Base-by-base conservation (phyloP, 169 alveolate species). In the Neospora caninum region DNA sequence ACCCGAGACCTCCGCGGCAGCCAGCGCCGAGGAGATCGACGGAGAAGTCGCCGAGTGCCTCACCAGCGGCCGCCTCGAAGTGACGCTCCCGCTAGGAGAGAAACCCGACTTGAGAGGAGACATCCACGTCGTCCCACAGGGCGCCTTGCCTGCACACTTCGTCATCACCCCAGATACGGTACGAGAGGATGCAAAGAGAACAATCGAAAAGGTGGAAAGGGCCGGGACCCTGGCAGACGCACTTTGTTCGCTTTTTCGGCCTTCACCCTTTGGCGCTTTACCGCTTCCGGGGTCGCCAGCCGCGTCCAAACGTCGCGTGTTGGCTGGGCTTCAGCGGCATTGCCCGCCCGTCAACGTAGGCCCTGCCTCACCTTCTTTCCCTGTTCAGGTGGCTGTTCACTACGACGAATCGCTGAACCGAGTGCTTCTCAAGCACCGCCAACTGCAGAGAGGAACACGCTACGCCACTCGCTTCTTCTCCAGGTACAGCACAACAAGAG, bases 361-460 rank as follows among this genome's bases (percentile, higher is more conserved):
- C 31, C 20, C 58, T 4, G 7, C n/a, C 20, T 29, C 73, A 4
- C 1, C 31, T 64, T 78, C 39, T 43, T 16, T 78, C 45, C 4
- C 31, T 69, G n/a, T 78, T 36, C 86, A 78, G 86, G 86, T 78
- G n/a, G 86, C 86, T 43, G 20, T 78, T n/a, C 39, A 78, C 9
- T n/a, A 78, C 86, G 86, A 78, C 45, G 86, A 78, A n/a, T 20
- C 45, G 39, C 86, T 78, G 86, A 78, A 78, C 86, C 39, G 86
- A 25, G 49, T 78, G n/a, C 86, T 78, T 29, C 41, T 78, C 39
- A n/a, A 38, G 45, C 86, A 78, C 86, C 86, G 86, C 22, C 43
- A 78, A 20, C 45, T 78, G 13, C 39, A 78, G 86, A 78, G 86
- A n/a, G 86, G 86, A 36, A 13, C 39, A 9, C 41, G 4, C 18